A percentile compares a stretch with the other conserved stretches of the same genome.
Conservation (phyloP, 2,329 filamentous ascomycete genomes). For the Trichoderma simmonsii region DNA sequence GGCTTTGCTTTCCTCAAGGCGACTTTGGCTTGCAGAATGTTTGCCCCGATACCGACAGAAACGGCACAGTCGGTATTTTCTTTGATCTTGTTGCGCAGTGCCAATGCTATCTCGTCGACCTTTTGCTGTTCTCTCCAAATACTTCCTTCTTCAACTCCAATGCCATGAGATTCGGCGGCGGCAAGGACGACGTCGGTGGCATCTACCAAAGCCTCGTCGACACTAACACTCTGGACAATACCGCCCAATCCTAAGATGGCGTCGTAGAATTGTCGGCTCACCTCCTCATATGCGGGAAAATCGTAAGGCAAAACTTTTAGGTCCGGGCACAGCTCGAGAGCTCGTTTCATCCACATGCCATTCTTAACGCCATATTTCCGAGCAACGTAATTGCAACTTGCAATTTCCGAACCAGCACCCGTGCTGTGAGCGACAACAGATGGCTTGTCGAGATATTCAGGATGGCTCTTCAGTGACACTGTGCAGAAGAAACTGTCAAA, state of each 20-base stretch:
- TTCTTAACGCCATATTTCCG: constrained; percentile 86
- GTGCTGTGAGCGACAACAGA: constrained; percentile 84
- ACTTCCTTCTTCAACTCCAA: constrained; percentile 61
- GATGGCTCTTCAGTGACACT: constrained; percentile 75
- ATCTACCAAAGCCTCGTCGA: constrained; percentile 92
- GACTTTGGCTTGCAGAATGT: constrained; percentile 87
- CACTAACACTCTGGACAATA: constrained; percentile 90
- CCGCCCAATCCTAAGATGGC: constrained; percentile 76
- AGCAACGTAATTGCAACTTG: constrained; percentile 94
- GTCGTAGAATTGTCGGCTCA: constrained; percentile 83
- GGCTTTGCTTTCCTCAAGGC: constrained; percentile 91
- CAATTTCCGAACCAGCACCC: constrained; percentile 87
- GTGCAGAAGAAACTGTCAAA: constrained; percentile 99
- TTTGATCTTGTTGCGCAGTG: constrained; percentile 68
- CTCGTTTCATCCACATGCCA: constrained; percentile 99
- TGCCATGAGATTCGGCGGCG: constrained; percentile 63
- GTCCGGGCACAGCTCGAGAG: constrained; percentile 76
- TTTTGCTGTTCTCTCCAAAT: constrained; percentile 75
- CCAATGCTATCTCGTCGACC: constrained; percentile 64
- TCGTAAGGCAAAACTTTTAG: constrained; percentile 93
- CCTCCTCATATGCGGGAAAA: constrained; percentile 90
- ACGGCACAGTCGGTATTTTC: constrained; percentile 78
- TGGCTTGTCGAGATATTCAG: constrained; percentile 74
- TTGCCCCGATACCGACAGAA: constrained; percentile 87
- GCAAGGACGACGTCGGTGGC: constrained; percentile 68